Evolutionary conservation across 2,329 filamentous ascomycete species (phyloP).

Genomic region (Aspergillus puulaauensis): DNA sequence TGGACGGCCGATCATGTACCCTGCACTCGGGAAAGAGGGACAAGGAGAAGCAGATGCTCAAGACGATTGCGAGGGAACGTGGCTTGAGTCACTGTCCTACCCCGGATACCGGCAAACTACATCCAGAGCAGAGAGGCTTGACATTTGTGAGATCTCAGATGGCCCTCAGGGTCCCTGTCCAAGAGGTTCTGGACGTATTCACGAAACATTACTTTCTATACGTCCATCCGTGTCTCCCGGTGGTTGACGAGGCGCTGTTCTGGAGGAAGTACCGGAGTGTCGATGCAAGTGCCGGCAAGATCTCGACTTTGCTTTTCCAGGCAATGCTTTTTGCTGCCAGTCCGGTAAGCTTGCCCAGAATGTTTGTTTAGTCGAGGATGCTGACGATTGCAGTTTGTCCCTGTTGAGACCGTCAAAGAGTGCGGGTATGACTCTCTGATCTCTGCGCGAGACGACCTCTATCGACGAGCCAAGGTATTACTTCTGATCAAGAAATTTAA

Average conservation of each 20-base stretch:
- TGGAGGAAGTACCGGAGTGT: conserved; percentile 12
- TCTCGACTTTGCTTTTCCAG: conserved; percentile 14
- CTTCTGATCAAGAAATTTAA: neutral
- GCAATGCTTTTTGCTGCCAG: conserved; percentile 16
- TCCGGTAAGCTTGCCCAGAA: neutral
- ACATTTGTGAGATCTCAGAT: conserved; percentile 10
- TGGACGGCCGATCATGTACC: conserved; percentile 13
- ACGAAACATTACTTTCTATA: conserved; percentile 17
- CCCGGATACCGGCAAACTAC: neutral
- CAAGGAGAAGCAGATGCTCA: conserved; percentile 10
- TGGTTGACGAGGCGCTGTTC: conserved; percentile 15
- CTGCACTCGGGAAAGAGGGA: conserved; percentile 9
- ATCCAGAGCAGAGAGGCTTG: neutral
- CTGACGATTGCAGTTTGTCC: conserved; percentile 7
- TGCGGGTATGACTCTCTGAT: conserved; percentile 13
- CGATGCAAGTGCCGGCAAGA: conserved; percentile 7
- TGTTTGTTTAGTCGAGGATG: neutral
- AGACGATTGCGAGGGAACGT: neutral
- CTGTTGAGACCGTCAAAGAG: conserved; percentile 13
- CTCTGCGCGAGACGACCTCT: conserved; percentile 14
- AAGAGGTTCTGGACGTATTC: conserved; percentile 10
- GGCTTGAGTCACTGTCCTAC: neutral
- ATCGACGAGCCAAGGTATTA: conserved; percentile 14
- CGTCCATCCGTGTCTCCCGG: conserved; percentile 14
- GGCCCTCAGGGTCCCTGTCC: conserved; percentile 6